Base-by-base conservation (phyloP, 768 basidiomycete genomes). In the Melanogaster broomeanus region DNA sequence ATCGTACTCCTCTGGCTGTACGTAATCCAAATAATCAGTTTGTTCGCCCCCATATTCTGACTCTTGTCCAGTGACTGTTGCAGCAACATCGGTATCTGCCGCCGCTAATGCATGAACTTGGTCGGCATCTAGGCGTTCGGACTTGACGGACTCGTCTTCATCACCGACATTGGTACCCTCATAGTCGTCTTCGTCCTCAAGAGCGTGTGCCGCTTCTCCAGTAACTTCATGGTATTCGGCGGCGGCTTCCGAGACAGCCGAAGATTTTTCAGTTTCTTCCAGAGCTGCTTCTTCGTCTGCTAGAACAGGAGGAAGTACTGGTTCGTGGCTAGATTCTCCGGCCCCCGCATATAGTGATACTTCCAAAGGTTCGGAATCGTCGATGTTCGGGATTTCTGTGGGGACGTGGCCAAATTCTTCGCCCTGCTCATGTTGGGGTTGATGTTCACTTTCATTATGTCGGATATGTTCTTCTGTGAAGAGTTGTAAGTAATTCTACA, bases 1-100 rank as follows among this genome's bases (percentile, higher is more conserved):
- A 22, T 72, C 69, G 48, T 71, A 69, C 21, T 74, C 75, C 43
- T 65, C 70, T 3, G 57, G 50, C 24, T 72, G 66, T 41, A 58
- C 60, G 38, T 67, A 61, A 28, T 73, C 69, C 18, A 63, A 37
- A 41, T 72, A 71, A 46, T 70, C 71, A 6, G 64, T 59, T 11
- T 65, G 69, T 37, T 74, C 71, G 40, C 60, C 72, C 15, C 58
- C 65, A 8, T 56, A 63, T 33, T 61, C 56, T 15, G 45, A 46
- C 19, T 28, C 52, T 1, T 49, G 64, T 9, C 38, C 52, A 3
- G 45, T 43, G 31, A 50, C 42, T 7, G 52, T 48, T 12, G 48
- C 42, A 6, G 48, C n/a, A 19, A 53, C 44, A 13, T 66, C 62
- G 2, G 60, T 64, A 51, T 68, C 71, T 45, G 59, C 55, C 19